Base-by-base conservation (phyloP, 1,284 basidiomycete genomes). In the Melampsora americana region DNA sequence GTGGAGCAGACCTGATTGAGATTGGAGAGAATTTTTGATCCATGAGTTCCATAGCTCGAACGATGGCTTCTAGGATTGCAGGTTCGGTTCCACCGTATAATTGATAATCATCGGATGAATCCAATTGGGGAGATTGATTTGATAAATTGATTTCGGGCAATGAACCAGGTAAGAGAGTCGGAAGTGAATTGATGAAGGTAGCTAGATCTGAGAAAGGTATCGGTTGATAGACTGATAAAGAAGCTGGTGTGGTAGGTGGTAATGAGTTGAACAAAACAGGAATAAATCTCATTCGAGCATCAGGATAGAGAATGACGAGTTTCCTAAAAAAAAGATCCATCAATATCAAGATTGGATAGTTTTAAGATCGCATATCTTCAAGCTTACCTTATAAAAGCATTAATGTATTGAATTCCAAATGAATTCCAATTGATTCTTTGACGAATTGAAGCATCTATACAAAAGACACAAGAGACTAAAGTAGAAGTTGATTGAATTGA, bases 1-100 rank as follows among this genome's bases (percentile, higher is more conserved):
- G 53, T 42, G 39, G 39, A 26, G 67, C 44, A 23, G 66, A 56
- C 39, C 39, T 42, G 28, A 7, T 62, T 18, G 56, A 46, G n/a
- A 30, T 30, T 32, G 61, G 61, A 56, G 6, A 56, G 28, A 28
- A 28, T 20, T 39, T 72, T 30, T 59, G 69, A 39, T 72, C 69
- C 32, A 72, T 46, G 28, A 72, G 35, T n/a, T 72, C 69, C 12
- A 72, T 20, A 39, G 69, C 69, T n/a, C 69, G 61, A 62, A 72
- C 30, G 28, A 72, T 18, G 20, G 69, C 69, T 18, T 72, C 69
- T 12, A 72, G 48, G 39, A 72, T 72, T 30, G 69, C 69, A 3
- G 69, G 69, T 23, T 72, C 69, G 39, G 50, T 46, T 14, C 69
- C 69, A 20, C 69, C 69, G 32, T 65, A 72, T 23, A 44, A 42